phyloP scores from a whole-genome alignment of 2,329 filamentous ascomycete species.

The Sclerotinia borealis region DNA sequence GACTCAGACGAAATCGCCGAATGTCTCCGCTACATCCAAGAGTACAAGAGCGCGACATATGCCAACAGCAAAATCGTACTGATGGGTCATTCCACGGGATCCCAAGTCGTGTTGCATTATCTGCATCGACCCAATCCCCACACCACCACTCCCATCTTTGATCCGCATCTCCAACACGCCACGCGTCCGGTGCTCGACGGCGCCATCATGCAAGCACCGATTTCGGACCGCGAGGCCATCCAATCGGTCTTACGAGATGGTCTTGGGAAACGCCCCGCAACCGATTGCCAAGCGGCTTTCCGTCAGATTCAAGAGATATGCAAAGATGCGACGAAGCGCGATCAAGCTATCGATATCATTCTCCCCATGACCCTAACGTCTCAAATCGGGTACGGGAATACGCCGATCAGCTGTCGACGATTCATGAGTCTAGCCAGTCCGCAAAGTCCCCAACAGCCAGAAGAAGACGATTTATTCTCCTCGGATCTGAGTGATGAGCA shows the following conservation, averaged over 20 bases:
- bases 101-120: conserved; percentile 61
- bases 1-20: conserved; percentile 35
- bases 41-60: conserved; percentile 28
- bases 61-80: conserved; percentile 47
- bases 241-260: conserved; percentile 34
- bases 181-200: conserved; percentile 46
- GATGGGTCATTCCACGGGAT: conserved; percentile 64
- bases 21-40: conserved; percentile 30
- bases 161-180: conserved; percentile 22
- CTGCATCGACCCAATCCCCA: conserved; percentile 40
- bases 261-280: conserved; percentile 29
- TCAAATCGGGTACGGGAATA: conserved; percentile 30
- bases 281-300: conserved; percentile 11
- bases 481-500: conserved; percentile 49
- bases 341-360: conserved; percentile 29
- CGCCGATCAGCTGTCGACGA: conserved; percentile 29
- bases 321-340: conserved; percentile 26
- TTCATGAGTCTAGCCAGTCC: conserved; percentile 43
- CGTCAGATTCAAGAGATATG: conserved; percentile 35
- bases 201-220: conserved; percentile 57
- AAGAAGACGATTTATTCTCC: conserved; percentile 61
- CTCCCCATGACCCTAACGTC: conserved; percentile 33
- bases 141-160: conserved; percentile 5
- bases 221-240: conserved; percentile 53
- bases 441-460: conserved; percentile 42